Base-by-base conservation (phyloP, 2,329 filamentous ascomycete genomes). In the Drechslera avenae region DNA sequence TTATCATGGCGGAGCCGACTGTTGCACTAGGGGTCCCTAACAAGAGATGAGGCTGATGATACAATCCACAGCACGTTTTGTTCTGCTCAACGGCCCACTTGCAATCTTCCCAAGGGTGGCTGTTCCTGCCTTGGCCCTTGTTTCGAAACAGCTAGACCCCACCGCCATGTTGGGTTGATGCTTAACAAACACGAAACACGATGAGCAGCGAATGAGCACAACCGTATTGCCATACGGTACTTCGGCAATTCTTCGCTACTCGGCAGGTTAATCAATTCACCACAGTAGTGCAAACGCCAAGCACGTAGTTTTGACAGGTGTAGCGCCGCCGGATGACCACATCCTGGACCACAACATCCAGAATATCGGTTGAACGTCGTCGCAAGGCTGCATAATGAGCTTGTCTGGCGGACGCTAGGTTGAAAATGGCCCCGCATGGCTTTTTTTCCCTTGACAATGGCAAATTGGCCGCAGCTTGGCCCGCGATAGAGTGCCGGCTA, bases 191-290 rank as follows among this genome's bases (percentile, higher is more conserved):
- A 37, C 41, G 49, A 52, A 52, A 48, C 49, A 34, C 13, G 45
- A 8, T 46, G 35, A 23, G 19, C 40, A 40, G 23, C 55, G 41
- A 60, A 59, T 60, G n/a, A 60, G 18, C 31, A 26, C 26, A 5
- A 12, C 14, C 3, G 17, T 40, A 33, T 36, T 40, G 33, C 43
- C 23, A 26, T 46, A 39, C 34, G 13, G 40, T 45, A 30, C 44
- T 44, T 31, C 54, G 51, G 52, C 43, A 44, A 48, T 39, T 52
- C 44, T 41, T 46, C 57, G 49, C 37, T 46, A 50, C 37, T 60
- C 2, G 40, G 54, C 56, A 54, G 47, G 26, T 43, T 55, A 62
- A 67, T 68, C 43, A 64, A 68, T 56, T 33, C 63, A 60, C 56
- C 47, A 52, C 66, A 53, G 21, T 52, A 43, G 61, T 53, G 52